These are phyloP conservation scores for Scolecobasidium constrictum DNA, from an alignment of 2,329 filamentous ascomycete species.

Conservation along the genomic window DNA sequence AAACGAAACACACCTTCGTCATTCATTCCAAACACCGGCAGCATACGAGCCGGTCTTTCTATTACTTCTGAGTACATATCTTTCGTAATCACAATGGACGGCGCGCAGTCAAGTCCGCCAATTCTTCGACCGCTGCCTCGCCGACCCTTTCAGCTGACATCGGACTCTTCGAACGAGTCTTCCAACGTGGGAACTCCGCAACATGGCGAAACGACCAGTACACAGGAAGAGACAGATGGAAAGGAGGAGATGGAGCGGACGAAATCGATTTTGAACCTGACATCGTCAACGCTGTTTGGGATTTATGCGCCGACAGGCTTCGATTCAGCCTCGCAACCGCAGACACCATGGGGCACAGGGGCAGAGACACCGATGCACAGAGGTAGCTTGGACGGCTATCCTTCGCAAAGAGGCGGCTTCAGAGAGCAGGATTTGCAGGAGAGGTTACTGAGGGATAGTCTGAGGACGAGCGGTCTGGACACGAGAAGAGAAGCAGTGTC, in stretches of 20 bases:
- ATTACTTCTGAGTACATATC: no score
- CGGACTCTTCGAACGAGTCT: neutral
- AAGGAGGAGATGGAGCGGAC: conserved; percentile 40
- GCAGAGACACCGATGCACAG: conserved; percentile 51
- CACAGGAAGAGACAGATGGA: neutral
- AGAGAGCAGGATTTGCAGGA: conserved; percentile 16
- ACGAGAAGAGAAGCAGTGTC: neutral
- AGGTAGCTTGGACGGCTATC: conserved; percentile 5
- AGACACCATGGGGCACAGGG: conserved; percentile 70
- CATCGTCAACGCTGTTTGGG: conserved; percentile 77
- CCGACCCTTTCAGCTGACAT: conserved; percentile 20
- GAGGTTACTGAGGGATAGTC: conserved; percentile 1
- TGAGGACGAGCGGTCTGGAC: neutral
- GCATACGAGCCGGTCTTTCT: no score
- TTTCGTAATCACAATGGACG: conserved; percentile 3
- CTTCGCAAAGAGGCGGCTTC: conserved; percentile 15
- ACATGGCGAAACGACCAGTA: conserved; percentile 16
- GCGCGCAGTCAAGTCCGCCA: conserved; percentile 15
- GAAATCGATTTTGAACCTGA: conserved; percentile 75
- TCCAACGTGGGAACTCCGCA: conserved; percentile 14
- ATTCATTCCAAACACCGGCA: no score
- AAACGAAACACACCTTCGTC: no score
- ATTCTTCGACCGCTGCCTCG: conserved; percentile 28
- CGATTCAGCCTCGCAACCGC: conserved; percentile 44
- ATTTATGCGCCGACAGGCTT: conserved; percentile 69